Base-by-base conservation (phyloP, 768 basidiomycete species). In the Hypholoma sublateritium region DNA sequence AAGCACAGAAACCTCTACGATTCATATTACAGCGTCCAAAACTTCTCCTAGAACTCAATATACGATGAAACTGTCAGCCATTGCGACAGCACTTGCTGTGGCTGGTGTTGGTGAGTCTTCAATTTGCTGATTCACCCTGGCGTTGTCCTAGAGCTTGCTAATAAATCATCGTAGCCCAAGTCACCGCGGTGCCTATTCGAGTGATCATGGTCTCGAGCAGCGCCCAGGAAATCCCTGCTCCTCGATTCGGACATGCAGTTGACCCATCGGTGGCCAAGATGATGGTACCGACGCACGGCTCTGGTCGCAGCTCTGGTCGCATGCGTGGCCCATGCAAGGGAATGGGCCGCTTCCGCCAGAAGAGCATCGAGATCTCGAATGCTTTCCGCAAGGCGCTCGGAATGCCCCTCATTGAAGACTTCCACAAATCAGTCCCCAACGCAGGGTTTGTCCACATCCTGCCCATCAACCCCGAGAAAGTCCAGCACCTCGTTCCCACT, bases 321-420 rank as follows among this genome's bases (percentile, higher is more conserved):
- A 56, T 56, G 37, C 56, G 56, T 32, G 62, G 53, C 28, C 62
- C 62, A 7, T 59, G 56, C 49, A 53, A 47, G 6, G 57, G 62
- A 19, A 63, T 56, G 55, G 32, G 59, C 49, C 60, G 55, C 12
- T 53, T 71, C 63, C 62, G 66, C 34, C 62, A 77, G 65, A 86
- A 86, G 64, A 77, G 79, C 24, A 62, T 82, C 53, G 72, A 77
- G 57, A 57, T 86, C 39, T 79, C 82, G 50, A 84, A 86, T 60
- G 62, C 75, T 24, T 77, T 90, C 74, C 74, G 83, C 43, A 70
- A 81, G 56, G 77, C 78, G 1, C 69, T 89, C 36, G 86, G 86
- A 17, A 65, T 86, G 59, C 76, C 82, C 8, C 70, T 72, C 57
- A 80, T 82, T 66, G 75, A 80, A 37, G 49, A 58, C 32, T 59